Evolutionary conservation across 106 monocot species (phyloP).

Genomic region (Posidonia australis): DNA sequence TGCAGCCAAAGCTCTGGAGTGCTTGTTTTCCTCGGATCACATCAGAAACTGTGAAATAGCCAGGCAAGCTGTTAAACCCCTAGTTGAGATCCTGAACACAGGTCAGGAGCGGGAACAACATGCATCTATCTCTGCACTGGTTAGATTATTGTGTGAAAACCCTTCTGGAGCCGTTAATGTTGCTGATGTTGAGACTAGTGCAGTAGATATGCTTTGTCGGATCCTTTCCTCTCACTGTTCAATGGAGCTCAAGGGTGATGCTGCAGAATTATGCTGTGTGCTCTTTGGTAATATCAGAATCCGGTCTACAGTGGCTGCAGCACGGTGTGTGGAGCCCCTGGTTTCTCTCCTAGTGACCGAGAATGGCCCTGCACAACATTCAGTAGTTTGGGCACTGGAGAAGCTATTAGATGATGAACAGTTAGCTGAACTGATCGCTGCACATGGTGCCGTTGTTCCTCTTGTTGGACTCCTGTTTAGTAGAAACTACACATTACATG

Average conservation of each 20-base stretch:
- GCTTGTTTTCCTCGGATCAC: constrained; percentile 85
- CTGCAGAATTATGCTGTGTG: constrained; percentile 87
- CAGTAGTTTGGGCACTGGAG: constrained; percentile 82
- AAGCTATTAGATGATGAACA: constrained; percentile 93
- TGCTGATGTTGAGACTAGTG: constrained; percentile 78
- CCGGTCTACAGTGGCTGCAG: constrained; percentile 74
- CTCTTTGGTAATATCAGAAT: constrained; percentile 86
- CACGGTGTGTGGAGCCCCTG: constrained; percentile 84
- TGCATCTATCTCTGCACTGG: constrained; percentile 86
- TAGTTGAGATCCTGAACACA: constrained; percentile 84
- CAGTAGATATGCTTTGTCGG: constrained; percentile 92
- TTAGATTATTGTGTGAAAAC: constrained; percentile 69
- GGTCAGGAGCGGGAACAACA: constrained; percentile 91
- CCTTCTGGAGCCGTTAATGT: constrained; percentile 62
- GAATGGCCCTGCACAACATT: constrained; percentile 55
- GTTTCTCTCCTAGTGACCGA: constrained; percentile 62
- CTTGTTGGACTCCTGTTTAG: constrained; percentile 73
- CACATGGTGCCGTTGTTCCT: constrained; percentile 80
- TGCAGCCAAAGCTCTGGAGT: constrained; percentile 95
- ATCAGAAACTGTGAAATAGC: constrained; percentile 75
- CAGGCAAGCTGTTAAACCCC: constrained; percentile 72
- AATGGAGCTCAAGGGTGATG: constrained; percentile 84
- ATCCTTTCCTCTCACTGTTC: constrained; percentile 83
- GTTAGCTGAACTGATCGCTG: constrained; percentile 67
- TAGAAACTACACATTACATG: constrained; percentile 71